These are phyloP conservation scores for Fusarium paranaense DNA, from an alignment of 2,329 filamentous ascomycete genomes.

Conservation along the genomic window DNA sequence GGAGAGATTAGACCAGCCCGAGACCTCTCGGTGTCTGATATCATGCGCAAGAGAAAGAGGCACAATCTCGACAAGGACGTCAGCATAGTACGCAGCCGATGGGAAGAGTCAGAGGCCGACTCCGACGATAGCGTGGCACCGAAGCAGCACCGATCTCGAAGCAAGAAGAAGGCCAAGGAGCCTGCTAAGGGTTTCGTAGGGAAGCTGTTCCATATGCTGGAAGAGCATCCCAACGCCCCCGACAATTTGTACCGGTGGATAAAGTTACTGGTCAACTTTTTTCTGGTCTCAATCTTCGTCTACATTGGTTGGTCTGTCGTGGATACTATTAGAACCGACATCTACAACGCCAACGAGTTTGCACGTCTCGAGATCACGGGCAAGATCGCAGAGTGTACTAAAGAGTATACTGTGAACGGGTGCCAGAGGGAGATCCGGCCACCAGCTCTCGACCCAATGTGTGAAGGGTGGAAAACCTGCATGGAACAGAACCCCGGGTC, in stretches of 20 bases:
- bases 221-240: conserved; percentile 69
- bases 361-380: conserved; percentile 76
- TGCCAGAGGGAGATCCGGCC: conserved; percentile 72
- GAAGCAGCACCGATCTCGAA: conserved; percentile 36
- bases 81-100: conserved; percentile 58
- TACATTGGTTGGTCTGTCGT: conserved; percentile 79
- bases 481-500: conserved; percentile 86
- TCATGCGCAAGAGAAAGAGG: conserved; percentile 66
- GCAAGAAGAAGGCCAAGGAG: conserved; percentile 40
- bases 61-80: conserved; percentile 64
- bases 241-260: conserved; percentile 71
- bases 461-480: conserved; percentile 85
- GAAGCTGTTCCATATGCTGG: conserved; percentile 63
- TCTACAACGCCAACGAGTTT: conserved; percentile 76
- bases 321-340: conserved; percentile 78
- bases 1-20: conserved; percentile 70
- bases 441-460: conserved; percentile 79
- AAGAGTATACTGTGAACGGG: conserved; percentile 79
- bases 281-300: conserved; percentile 65
- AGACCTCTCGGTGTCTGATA: conserved; percentile 54
- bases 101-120: conserved; percentile 61
- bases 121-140: conserved; percentile 54
- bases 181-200: conserved; percentile 49
- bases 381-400: conserved; percentile 79
- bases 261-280: conserved; percentile 72